Evolutionary conservation across 768 basidiomycete species (phyloP), one percentile per base, ranked within the genome.

Genomic region (Russula vinacea): DNA sequence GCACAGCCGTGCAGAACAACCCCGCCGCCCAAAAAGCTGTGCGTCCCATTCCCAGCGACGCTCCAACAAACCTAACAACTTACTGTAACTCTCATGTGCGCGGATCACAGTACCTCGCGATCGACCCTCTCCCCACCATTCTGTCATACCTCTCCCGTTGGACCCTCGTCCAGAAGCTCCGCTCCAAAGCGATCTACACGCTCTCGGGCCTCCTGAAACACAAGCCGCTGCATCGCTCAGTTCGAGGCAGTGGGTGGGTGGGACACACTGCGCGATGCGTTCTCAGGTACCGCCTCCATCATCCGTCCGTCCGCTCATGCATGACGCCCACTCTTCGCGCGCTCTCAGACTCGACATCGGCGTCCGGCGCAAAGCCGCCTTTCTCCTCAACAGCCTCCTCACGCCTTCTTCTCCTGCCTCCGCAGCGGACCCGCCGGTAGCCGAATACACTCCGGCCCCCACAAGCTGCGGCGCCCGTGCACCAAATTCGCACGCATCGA

Each of bases 1-100:
- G 94, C 7, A 96, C 94, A 0, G 92, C 94, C 0, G 71, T 94
- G 6, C 92, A 94, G 73, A 95, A 96, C 70, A 96, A 95, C 67
- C 91, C 92, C 0, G 78, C 85, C 10, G 91, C 94, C 0, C 94
- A 95, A 68, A 78, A 82, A 59, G 83, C 85, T 4, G 90, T 92
- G 70, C 67, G 85, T 80, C 16, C 56, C 19, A 4, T 16, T 29
- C 42, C 44, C 7, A 33, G 19, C 22, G 13, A 39, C 35, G 6
- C 14, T 13, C 35, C 8, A 9, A 9, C 29, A 29, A 2, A 5
- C 17, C 58, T n/a, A 10, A 24, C 29, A 2, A n/a, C n/a, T n/a
- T n/a, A n/a, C n/a, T n/a, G n/a, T 29, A 5, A 24, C 42, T 13
- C 13, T 13, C 32, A 0, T 19, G 19, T 19, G 9, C 24, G 6